These are phyloP conservation scores for Penicillium paxilli DNA, from an alignment of 495 filamentous ascomycete genomes.

Conservation along the genomic window DNA sequence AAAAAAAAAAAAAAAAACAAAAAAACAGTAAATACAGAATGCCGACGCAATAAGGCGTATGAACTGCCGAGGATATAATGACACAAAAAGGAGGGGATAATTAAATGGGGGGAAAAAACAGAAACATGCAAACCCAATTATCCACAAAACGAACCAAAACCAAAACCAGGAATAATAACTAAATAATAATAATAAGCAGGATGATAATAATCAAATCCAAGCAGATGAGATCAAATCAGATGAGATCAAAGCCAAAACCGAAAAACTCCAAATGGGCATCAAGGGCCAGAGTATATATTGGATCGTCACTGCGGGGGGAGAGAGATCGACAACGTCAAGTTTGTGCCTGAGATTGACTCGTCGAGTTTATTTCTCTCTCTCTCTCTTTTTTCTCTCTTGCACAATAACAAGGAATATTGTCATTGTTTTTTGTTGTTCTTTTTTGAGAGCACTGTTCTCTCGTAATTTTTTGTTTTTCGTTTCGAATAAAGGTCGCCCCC, in stretches of 20 bases:
- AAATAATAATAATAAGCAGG: too few species aligned
- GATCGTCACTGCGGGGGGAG: conserved; percentile 4
- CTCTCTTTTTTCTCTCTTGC: neutral
- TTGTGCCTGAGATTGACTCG: neutral
- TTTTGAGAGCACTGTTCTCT: too few species aligned
- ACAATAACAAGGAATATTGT: too few species aligned
- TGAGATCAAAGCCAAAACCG: neutral
- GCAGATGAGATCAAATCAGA: neutral
- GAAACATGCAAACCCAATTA: neutral
- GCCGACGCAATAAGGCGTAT: neutral
- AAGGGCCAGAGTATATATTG: neutral
- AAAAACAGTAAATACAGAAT: neutral
- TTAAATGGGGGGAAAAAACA: neutral
- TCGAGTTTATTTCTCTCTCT: neutral
- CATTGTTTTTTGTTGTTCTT: neutral
- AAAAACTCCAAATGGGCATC: neutral
- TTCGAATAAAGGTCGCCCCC: neutral
- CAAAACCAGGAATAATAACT: too few species aligned
- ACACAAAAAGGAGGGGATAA: conserved; percentile 1
- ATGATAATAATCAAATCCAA: too few species aligned
- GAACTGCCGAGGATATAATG: conserved; percentile 1
- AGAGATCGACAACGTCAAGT: neutral
- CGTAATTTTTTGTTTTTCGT: neutral
- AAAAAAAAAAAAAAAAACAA: neutral
- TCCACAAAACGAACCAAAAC: neutral